Base-by-base conservation (phyloP, 352 stramenopile species). In the Pythium volutum region DNA sequence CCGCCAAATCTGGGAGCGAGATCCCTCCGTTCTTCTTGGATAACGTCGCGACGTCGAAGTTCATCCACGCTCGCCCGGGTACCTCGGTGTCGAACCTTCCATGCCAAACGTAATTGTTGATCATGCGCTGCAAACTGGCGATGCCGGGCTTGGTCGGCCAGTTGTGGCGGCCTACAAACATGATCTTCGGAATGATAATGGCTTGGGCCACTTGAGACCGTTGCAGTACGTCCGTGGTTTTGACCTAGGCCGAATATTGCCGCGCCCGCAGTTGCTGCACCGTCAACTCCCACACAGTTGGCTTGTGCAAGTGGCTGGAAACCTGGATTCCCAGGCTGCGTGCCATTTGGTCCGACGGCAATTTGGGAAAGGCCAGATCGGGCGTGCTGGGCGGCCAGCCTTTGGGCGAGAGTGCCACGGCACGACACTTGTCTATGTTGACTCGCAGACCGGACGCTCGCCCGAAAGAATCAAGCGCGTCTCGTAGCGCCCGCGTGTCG, bases 191-290 rank as follows among this genome's bases (percentile, higher is more conserved):
- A 0, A 66, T 2, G 11, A 59, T 39, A 4, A 66, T 36, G 15
- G 59, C 59, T 18, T 23, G 22, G 4, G n/a, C n/a, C 4, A 66
- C 8, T 15, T 66, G 36, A 0, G 22, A 25, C 0, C 59, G 59
- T 33, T 66, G 59, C 1, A 55, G 20, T 0, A 59, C 59, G 50
- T 66, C n/a, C 7, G 59, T 55, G 0, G 59, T 66, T n/a, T 48
- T 54, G 0, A 59, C 22, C 9, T 47, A 1, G 1, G 59, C 59
- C 0, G 59, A 29, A 0, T n/a, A n/a, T n/a, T 59, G 41, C 18
- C 59, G 20, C 3, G 42, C 11, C 4, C 22, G n/a, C 1, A 66
- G 16, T 20, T 65, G 58, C 16, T 45, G 8, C 5, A 39, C 1
- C 8, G 38, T 46, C 1, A 53, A 25, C 0, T 53, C 38, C 58